Conservation (phyloP, 2,329 filamentous ascomycete species). For the Clarireedia homoeocarpa region DNA sequence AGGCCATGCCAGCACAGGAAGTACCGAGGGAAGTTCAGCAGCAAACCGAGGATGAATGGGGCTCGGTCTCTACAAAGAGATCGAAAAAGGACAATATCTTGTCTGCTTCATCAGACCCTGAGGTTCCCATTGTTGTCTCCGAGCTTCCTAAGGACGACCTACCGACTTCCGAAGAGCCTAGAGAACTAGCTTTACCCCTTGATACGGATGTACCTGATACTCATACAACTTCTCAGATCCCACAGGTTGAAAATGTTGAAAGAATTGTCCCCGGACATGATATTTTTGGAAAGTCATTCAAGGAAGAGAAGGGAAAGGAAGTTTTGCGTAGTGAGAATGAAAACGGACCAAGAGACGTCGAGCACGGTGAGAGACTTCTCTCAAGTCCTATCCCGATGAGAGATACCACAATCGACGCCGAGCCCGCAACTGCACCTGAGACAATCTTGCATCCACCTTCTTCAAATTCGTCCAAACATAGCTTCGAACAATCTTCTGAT, state of each 20-base stretch:
- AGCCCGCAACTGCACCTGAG: background rate
- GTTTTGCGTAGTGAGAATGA: constrained; percentile 11
- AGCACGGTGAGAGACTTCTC: constrained; percentile 1
- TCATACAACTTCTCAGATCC: constrained; percentile 12
- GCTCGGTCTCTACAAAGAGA: constrained; percentile 13
- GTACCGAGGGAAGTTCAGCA: constrained; percentile 7
- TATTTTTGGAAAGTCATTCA: constrained; percentile 14
- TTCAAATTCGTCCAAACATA: background rate
- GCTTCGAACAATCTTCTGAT: constrained; percentile 3
- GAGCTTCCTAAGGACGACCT: constrained; percentile 4
- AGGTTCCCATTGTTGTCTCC: constrained; percentile 9
- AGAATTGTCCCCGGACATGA: constrained; percentile 1
- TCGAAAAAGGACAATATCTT: constrained; percentile 15
- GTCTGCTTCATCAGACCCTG: constrained; percentile 11
- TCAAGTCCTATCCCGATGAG: background rate
- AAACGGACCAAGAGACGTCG: constrained; percentile 5
- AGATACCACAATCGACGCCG: background rate
- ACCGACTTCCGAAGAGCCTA: constrained; percentile 2
- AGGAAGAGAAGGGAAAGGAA: constrained; percentile 20
- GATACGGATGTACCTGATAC: constrained; percentile 8
- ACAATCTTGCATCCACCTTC: background rate
- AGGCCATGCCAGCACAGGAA: constrained; percentile 3
- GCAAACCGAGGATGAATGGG: constrained; percentile 12
- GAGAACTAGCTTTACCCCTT: constrained; percentile 2
- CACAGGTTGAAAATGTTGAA: constrained; percentile 6